Conservation (phyloP, 2,329 filamentous ascomycete genomes). For the Alternaria ventricosa region DNA sequence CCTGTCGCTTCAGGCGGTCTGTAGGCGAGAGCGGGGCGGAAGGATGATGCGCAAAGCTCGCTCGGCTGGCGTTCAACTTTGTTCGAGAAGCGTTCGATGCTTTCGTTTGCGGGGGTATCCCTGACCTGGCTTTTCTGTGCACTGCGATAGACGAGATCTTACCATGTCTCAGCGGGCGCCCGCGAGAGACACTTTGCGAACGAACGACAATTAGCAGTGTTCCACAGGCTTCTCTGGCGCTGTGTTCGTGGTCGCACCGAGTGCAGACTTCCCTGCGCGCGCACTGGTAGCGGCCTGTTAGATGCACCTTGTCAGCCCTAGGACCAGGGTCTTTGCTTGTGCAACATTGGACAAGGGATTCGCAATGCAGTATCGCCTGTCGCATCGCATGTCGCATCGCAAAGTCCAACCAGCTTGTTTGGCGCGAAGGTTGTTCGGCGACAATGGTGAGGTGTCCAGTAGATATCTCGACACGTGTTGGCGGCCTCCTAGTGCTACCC, state of each 20-base stretch:
- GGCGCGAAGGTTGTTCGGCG: neutral
- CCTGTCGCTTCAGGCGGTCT: neutral
- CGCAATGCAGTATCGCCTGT: neutral
- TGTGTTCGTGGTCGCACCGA: slow-evolving; percentile 15
- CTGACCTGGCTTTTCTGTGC: slow-evolving; percentile 21
- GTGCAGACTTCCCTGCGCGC: slow-evolving; percentile 16
- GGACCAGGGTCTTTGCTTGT: slow-evolving; percentile 24
- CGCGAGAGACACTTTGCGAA: neutral
- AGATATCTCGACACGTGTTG: slow-evolving; percentile 12
- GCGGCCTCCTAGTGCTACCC: slow-evolving; percentile 1
- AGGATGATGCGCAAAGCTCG: slow-evolving; percentile 21
- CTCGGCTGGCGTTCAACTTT: slow-evolving; percentile 32
- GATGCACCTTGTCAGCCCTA: slow-evolving; percentile 18
- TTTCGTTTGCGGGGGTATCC: slow-evolving; percentile 26
- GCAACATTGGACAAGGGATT: slow-evolving; percentile 14
- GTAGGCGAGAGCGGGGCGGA: slow-evolving; percentile 22
- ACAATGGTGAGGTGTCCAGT: slow-evolving; percentile 3
- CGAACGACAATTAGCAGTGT: neutral
- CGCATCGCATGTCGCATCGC: neutral
- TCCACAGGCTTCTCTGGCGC: neutral
- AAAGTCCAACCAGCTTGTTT: neutral
- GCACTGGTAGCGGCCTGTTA: slow-evolving; percentile 1
- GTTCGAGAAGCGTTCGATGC: slow-evolving; percentile 32
- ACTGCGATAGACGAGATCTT: slow-evolving; percentile 22
- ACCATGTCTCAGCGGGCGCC: neutral